Percentiles rank a stretch among this genome's conserved stretches.
These are phyloP conservation scores for Aspergillus avenaceus DNA, from an alignment of 495 filamentous ascomycete genomes.

Conservation along the genomic window DNA sequence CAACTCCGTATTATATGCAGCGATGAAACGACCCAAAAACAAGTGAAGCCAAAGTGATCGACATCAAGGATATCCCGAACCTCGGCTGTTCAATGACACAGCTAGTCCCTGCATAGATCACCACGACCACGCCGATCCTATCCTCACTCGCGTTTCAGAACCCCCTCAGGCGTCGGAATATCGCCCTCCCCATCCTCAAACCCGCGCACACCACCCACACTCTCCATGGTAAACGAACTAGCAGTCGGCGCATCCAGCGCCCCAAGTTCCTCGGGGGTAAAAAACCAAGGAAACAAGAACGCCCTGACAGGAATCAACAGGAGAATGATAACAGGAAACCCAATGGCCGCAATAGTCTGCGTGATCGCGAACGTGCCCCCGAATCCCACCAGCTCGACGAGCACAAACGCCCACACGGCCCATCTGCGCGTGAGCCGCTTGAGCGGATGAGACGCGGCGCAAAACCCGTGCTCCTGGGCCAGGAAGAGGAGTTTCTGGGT, in stretches of 20 bases:
- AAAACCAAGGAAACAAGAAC: slow-evolving; percentile 66
- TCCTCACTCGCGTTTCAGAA: no score
- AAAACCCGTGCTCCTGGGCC: slow-evolving; percentile 60
- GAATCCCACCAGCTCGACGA: slow-evolving; percentile 74
- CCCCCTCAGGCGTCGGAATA: no score
- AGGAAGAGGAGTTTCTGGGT: slow-evolving; percentile 78
- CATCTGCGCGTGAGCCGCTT: slow-evolving; percentile 52
- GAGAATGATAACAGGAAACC: slow-evolving; percentile 86
- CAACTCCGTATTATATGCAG: no score
- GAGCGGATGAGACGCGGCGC: slow-evolving; percentile 62
- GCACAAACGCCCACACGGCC: slow-evolving; percentile 73
- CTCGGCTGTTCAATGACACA: no score
- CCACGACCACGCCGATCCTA: no score
- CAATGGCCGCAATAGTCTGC: slow-evolving; percentile 90
- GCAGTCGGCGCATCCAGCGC: slow-evolving; percentile 77
- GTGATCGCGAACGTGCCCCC: slow-evolving; percentile 90
- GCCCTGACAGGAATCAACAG: slow-evolving; percentile 73
- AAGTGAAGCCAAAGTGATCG: no score
- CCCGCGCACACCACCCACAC: slow-evolving; percentile 68
- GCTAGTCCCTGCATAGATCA: no score
- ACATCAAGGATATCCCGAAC: no score
- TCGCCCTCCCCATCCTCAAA: slow-evolving; percentile 16
- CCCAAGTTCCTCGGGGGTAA: slow-evolving; percentile 62
- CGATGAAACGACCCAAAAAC: no score
- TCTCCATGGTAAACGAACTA: slow-evolving; percentile 81